Conservation (phyloP, 495 filamentous ascomycete species). For the Talaromyces wortmannii region DNA sequence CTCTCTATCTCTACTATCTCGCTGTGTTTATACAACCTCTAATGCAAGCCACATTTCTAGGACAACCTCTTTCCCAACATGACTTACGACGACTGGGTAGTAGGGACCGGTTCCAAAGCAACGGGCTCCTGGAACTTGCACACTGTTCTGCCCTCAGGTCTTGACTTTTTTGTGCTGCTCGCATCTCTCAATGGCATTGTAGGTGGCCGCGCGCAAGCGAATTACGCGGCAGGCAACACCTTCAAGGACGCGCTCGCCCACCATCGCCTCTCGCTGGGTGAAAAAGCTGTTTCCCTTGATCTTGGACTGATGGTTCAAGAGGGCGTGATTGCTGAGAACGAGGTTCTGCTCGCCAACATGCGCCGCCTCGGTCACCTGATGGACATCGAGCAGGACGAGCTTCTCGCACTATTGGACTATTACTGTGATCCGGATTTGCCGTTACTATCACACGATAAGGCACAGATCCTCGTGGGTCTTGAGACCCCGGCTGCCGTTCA, state of each 20-base stretch:
- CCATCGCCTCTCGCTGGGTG: conserved; percentile 11
- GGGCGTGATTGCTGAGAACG: conserved; percentile 10
- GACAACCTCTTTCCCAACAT: conserved; percentile 44
- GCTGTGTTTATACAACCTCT: not conserved
- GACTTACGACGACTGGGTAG: conserved; percentile 23
- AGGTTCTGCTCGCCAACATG: not conserved
- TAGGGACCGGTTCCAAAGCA: conserved; percentile 38
- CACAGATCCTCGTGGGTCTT: conserved; percentile 17
- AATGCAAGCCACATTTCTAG: conserved; percentile 31
- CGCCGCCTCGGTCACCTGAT: not conserved
- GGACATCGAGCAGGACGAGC: conserved; percentile 8
- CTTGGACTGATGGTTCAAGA: conserved; percentile 18
- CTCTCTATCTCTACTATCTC: not conserved
- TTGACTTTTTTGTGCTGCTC: conserved; percentile 39
- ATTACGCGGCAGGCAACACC: conserved; percentile 22
- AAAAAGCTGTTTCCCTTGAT: conserved; percentile 13
- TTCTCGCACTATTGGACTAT: conserved; percentile 23
- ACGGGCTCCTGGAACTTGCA: conserved; percentile 36
- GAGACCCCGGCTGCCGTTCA: not conserved
- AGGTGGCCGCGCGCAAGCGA: conserved; percentile 18
- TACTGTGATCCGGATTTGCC: conserved; percentile 21
- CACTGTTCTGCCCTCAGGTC: conserved; percentile 11
- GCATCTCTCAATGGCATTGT: conserved; percentile 19
- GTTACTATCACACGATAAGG: conserved; percentile 6
- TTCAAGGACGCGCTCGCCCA: conserved; percentile 22